Percentiles rank a stretch among this genome's conserved stretches.
Evolutionary conservation across 2,329 filamentous ascomycete species (phyloP).

Genomic region (Fusarium xyrophilum): DNA sequence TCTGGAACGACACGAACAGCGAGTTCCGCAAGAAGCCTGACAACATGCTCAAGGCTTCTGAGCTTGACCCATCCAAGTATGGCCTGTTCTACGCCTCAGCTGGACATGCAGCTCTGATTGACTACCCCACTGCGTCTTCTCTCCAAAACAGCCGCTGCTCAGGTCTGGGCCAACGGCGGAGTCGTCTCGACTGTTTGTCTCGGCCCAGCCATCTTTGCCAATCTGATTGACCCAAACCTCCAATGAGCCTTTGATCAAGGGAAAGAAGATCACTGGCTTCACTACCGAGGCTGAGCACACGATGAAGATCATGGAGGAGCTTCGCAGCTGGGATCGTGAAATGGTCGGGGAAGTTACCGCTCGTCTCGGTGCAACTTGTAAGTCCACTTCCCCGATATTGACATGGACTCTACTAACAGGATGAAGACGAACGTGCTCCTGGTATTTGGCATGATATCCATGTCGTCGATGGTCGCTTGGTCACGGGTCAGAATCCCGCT

Average conservation of each 20-base stretch:
- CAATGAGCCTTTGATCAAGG: constrained; percentile 15
- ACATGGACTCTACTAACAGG: background rate
- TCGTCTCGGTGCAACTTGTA: constrained; percentile 13
- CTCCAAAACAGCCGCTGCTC: constrained; percentile 10
- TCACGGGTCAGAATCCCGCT: constrained; percentile 16
- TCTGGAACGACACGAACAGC: constrained; percentile 50
- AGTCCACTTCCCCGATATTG: background rate
- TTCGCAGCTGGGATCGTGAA: constrained; percentile 1
- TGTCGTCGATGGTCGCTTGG: constrained; percentile 3
- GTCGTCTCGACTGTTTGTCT: constrained; percentile 12
- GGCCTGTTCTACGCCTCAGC: constrained; percentile 32
- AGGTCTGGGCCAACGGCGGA: constrained; percentile 1
- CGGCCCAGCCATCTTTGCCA: constrained; percentile 9
- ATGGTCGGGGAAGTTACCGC: constrained; percentile 6
- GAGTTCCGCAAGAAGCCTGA: constrained; percentile 56
- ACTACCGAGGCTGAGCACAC: constrained; percentile 2
- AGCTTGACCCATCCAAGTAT: constrained; percentile 36
- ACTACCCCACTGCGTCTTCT: constrained; percentile 6
- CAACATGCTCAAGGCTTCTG: constrained; percentile 47
- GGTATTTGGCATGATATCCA: constrained; percentile 18
- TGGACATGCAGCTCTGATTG: constrained; percentile 14
- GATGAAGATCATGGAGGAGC: constrained; percentile 8
- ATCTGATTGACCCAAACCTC: background rate
- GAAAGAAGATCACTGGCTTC: constrained; percentile 7
- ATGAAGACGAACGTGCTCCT: constrained; percentile 1